Evolutionary conservation across 441 rosid genomes (phyloP).

Genomic region (Eutrema salsugineum): DNA sequence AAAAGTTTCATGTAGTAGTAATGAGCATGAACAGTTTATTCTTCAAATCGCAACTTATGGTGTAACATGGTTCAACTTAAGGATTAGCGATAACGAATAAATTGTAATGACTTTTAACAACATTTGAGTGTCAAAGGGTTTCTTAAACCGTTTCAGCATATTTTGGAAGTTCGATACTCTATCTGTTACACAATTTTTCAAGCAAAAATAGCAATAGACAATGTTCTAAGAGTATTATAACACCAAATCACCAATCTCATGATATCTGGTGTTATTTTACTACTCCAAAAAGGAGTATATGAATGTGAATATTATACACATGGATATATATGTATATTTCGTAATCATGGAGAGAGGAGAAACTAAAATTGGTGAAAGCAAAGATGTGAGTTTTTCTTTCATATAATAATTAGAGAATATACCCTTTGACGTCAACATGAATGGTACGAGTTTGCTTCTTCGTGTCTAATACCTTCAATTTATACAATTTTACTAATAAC

Average conservation of each 20-base stretch:
- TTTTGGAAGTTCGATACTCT: not conserved
- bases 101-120: not conserved
- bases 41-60: not conserved
- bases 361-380: constrained; percentile 5
- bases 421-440: constrained; percentile 2
- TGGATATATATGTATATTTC: not conserved
- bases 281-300: not conserved
- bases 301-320: not conserved
- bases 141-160: not conserved
- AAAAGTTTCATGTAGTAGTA: not conserved
- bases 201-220: not conserved
- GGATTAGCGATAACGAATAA: not conserved
- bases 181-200: not conserved
- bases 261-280: not conserved
- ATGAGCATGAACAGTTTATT: not conserved
- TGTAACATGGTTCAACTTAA: not conserved
- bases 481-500: not conserved
- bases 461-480: constrained; percentile 13
- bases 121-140: not conserved
- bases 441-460: constrained; percentile 21
- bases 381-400: constrained; percentile 9
- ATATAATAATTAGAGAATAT: constrained; percentile 10
- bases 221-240: not conserved
- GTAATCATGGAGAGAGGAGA: constrained; percentile 14
- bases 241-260: not conserved